Base-by-base conservation (phyloP, 805 yeast genomes). In the Candida orba region DNA sequence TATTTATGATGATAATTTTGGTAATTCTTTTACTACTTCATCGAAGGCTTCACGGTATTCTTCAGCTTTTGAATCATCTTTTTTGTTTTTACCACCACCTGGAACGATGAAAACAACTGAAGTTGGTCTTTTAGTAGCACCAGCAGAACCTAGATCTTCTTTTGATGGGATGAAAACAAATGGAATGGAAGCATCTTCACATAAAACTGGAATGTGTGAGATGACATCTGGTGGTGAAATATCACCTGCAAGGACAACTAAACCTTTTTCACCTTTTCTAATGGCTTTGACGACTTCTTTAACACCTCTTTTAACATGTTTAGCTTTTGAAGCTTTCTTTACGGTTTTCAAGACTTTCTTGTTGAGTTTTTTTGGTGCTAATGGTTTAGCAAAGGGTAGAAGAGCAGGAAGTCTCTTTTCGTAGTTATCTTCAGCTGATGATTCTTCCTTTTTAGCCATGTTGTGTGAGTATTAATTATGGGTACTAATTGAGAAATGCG, bases 111-210 rank as follows among this genome's bases (percentile, higher is more conserved):
- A 87, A 27, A 93, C 96, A 65, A 95, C 90, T 33, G 97, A 88
- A 33, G 99, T 93, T 56, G 99, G 98, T 75, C 99, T 84, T 75
- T 93, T 93, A 45, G 99, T 93, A 49, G 97, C 95, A 62, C 98
- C 98, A 23, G 99, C 99, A 51, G 95, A 85, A 31, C 99, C 99
- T 53, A 93, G 77, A 63, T 93, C 98, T 72, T 93, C 97, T 70
- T 93, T 93, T 40, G 97, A 89, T 58, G 99, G 99, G 50, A 93
- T 79, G 67, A 93, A 93, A 35, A 91, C 76, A 62, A 73, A 95
- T 59, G 98, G 97, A 40, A 93, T 97, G 39, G 84, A 69, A 51
- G 77, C 72, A 64, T 93, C 99, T 71, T 93, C 99, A 71, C 99
- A 93, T 50, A 93, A 76, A 39, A 95, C 97, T 44, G 99, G 99